These are phyloP conservation scores for Suillus brevipes DNA, from an alignment of 768 basidiomycete species.

Conservation along the genomic window DNA sequence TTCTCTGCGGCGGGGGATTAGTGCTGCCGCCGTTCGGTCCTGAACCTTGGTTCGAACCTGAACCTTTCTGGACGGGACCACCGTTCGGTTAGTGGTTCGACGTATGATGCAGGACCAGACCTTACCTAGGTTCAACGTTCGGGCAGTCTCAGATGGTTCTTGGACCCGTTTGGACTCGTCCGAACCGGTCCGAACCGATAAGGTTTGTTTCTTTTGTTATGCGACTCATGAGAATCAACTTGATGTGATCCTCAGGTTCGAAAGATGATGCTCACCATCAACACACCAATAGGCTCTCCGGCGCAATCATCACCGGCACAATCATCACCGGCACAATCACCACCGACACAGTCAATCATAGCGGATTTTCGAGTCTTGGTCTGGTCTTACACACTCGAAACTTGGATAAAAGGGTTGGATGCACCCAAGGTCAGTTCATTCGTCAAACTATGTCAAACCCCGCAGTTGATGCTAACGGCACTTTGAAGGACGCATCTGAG, in stretches of 20 bases:
- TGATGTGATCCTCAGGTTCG: too few relatives aligned
- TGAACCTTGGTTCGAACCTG: not conserved
- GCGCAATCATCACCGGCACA: too few relatives aligned
- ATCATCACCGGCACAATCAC: not conserved
- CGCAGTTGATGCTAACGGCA: not conserved
- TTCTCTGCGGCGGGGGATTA: not conserved
- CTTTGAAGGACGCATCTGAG: not conserved
- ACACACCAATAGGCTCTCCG: too few relatives aligned
- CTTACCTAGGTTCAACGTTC: too few relatives aligned
- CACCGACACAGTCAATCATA: not conserved
- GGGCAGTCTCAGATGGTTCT: too few relatives aligned
- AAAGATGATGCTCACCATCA: too few relatives aligned
- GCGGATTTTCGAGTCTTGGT: not conserved
- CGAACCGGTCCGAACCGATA: not conserved
- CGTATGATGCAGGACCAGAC: too few relatives aligned
- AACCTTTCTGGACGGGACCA: not conserved
- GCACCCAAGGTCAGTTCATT: not conserved
- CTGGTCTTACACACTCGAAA: not conserved
- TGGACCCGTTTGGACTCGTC: too few relatives aligned
- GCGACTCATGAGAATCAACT: too few relatives aligned
- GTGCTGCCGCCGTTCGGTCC: too few relatives aligned
- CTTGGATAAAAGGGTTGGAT: not conserved
- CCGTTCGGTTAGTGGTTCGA: too few relatives aligned
- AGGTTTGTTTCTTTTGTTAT: constrained; percentile 1
- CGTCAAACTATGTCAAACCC: not conserved